Percentiles rank a stretch among this genome's conserved stretches.
These are phyloP conservation scores for Breviolum minutum DNA, from an alignment of 73 alveolate species.

Conservation along the genomic window DNA sequence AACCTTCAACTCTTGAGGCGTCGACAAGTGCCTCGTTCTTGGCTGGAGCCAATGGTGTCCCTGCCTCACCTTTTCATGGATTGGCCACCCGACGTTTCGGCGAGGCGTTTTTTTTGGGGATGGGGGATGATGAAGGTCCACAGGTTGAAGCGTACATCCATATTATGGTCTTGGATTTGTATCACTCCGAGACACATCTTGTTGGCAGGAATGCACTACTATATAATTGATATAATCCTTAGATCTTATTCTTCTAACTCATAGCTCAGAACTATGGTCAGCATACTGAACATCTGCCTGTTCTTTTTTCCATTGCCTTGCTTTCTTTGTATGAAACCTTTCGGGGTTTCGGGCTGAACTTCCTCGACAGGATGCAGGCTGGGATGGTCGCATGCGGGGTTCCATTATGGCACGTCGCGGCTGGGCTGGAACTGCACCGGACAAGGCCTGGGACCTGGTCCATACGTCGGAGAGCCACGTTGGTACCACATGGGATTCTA, in stretches of 20 bases:
- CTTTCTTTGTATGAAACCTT: background rate
- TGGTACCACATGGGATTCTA: too few relatives aligned
- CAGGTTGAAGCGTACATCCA: background rate
- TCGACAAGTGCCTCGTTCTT: constrained; percentile 62
- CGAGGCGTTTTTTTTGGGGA: constrained; percentile 11
- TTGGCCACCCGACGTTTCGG: constrained; percentile 90
- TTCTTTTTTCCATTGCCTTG: background rate
- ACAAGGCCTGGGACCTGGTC: too few relatives aligned
- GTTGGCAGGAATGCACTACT: too few relatives aligned
- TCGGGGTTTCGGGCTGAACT: background rate
- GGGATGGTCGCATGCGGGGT: constrained; percentile 95
- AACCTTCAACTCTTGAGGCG: background rate
- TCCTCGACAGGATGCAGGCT: constrained; percentile 36
- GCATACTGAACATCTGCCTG: background rate
- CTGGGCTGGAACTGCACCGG: constrained; percentile 90
- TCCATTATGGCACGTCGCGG: constrained; percentile 66
- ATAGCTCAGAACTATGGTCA: background rate
- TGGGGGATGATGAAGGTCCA: background rate
- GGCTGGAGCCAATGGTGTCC: constrained; percentile 77
- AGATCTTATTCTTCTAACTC: background rate
- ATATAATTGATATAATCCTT: too few relatives aligned
- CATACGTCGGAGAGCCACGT: too few relatives aligned
- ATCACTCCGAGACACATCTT: background rate
- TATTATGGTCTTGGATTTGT: background rate
- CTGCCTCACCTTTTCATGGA: constrained; percentile 87